Evolutionary conservation across 768 basidiomycete genomes (phyloP).

Genomic region (Gloeostereum incarnatum): DNA sequence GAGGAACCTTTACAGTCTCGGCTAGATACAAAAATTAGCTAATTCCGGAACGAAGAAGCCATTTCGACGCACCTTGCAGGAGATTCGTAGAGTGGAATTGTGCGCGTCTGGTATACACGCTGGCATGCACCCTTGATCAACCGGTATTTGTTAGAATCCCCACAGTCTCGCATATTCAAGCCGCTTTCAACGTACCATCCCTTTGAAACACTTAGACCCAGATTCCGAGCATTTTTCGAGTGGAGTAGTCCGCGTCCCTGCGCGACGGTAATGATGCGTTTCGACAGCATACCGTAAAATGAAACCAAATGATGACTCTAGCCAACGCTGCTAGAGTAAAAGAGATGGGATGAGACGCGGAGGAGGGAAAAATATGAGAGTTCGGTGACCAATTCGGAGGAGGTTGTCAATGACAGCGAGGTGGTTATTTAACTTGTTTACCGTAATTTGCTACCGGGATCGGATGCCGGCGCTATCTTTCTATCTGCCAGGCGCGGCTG

Average conservation of each 20-base stretch:
- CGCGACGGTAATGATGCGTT: constrained; percentile 57
- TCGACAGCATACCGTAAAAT: constrained; percentile 54
- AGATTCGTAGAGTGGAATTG: constrained; percentile 66
- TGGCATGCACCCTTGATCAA: constrained; percentile 39
- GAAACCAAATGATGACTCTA: too few species aligned
- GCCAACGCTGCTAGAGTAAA: too few species aligned
- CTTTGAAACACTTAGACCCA: not conserved
- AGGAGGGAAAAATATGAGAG: too few species aligned
- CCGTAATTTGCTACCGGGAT: too few species aligned
- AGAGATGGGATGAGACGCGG: too few species aligned
- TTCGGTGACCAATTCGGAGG: too few species aligned
- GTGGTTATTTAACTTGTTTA: too few species aligned
- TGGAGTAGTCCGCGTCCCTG: constrained; percentile 48
- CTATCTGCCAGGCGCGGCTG: too few species aligned
- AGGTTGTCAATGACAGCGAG: too few species aligned
- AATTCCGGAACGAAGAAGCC: not conserved
- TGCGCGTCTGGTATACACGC: constrained; percentile 37
- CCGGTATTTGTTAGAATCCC: constrained; percentile 1
- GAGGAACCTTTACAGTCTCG: constrained; percentile 90
- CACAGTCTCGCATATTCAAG: constrained; percentile 3
- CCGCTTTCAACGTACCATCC: constrained; percentile 2
- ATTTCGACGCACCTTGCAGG: constrained; percentile 47
- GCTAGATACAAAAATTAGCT: constrained; percentile 27
- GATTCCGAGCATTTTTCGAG: constrained; percentile 22
- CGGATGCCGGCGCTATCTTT: too few species aligned